Base-by-base conservation (phyloP, 441 rosid genomes). In the Gossypium lobatum region DNA sequence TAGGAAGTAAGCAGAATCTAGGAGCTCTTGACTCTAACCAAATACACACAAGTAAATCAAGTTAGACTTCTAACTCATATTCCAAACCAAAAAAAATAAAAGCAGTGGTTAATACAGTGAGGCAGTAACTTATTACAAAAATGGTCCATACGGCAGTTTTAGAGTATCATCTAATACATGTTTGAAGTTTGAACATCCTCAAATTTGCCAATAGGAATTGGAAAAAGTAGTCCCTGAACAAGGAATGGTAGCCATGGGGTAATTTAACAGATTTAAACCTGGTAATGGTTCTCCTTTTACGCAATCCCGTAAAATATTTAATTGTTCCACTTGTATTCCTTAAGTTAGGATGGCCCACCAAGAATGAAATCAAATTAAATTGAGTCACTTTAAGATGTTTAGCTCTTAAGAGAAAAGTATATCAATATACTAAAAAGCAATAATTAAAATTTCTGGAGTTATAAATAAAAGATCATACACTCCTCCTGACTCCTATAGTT, bases 1-100 rank as follows among this genome's bases (percentile, higher is more conserved):
- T 75, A 67, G 72, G 48, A 75, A 34, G 31, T 57, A 64, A 72
- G 45, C 68, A 64, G 16, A 52, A 71, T 60, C 13, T 0, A 23
- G 16, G 42, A 55, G 64, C 16, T 52, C 42, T 6, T 7, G 17
- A 25, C 45, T 25, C 72, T 18, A 70, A 53, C 16, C 18, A 31
- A 53, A 70, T 31, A 61, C 73, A 31, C 25, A 16, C 6, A 50
- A 67, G 11, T 16, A 46, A 65, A 73, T 61, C 23, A 53, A 37
- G 50, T 39, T 23, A 73, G 64, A 53, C 26, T 67, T 72, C 25
- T 16, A 26, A 26, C 59, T 68, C n/a, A 50, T 16, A 68, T 8
- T 25, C 21, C 60, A 68, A 68, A 50, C 8, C 16, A 21, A 50
- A 45, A 25, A 48, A 50, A 10, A 26, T 25, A n/a, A 34, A n/a